These are phyloP conservation scores for Magnusiomyces suaveolens DNA, from an alignment of 1,139 yeast species.

Conservation along the genomic window DNA sequence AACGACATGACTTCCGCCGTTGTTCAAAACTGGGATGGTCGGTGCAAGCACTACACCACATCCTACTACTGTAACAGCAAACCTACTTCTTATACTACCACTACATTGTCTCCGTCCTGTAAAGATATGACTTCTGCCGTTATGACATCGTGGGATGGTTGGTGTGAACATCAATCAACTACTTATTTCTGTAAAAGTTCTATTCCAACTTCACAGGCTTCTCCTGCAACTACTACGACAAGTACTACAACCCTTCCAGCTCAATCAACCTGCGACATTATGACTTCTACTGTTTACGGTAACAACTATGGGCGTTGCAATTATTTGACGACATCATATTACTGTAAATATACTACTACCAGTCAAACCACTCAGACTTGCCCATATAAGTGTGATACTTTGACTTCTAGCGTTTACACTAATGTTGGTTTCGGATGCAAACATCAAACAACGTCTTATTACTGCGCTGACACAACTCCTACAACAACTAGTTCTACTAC, in stretches of 20 bases:
- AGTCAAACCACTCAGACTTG: neutral
- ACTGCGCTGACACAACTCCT: neutral
- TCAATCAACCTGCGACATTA: neutral
- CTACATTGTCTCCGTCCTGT: neutral
- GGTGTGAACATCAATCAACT: neutral
- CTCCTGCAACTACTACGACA: neutral
- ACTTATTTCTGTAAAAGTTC: neutral
- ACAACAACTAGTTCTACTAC: neutral
- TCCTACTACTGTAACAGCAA: neutral
- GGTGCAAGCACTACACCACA: neutral
- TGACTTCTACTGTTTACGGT: neutral
- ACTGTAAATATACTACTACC: neutral
- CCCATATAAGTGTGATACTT: neutral
- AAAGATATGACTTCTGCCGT: neutral
- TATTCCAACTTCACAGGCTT: neutral
- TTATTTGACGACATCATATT: neutral
- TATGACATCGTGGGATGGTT: neutral
- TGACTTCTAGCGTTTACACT: neutral
- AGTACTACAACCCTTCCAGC: neutral
- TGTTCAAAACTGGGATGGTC: neutral
- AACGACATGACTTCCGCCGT: neutral
- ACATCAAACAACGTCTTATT: neutral
- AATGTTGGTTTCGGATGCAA: neutral
- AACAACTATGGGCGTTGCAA: neutral
- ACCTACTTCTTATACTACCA: neutral